A percentile compares a stretch with the other conserved stretches of the same genome.
Conservation (phyloP, 2,329 filamentous ascomycete species). For the Exophiala spinifera region DNA sequence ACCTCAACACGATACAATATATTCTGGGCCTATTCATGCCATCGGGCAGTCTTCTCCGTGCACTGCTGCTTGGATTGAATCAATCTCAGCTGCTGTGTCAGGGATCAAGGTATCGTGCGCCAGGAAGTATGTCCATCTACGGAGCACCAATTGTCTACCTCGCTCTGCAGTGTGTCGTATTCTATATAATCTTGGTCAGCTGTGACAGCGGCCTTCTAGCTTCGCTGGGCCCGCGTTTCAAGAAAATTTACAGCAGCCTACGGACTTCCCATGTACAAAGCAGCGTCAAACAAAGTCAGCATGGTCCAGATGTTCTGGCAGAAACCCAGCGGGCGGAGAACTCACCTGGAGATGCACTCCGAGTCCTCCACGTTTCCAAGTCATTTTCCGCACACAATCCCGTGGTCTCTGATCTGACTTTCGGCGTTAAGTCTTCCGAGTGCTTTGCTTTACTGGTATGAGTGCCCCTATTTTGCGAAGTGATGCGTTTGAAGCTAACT, state of each 20-base stretch:
- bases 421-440: conserved; percentile 39
- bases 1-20: conserved; percentile 20
- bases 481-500: no score
- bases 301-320: conserved; percentile 25
- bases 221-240: neutral
- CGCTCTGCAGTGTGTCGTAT: conserved; percentile 16
- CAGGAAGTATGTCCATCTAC: conserved; percentile 16
- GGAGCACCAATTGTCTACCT: conserved; percentile 24
- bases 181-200: conserved; percentile 16
- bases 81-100: conserved; percentile 19
- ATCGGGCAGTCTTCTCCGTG: conserved; percentile 18
- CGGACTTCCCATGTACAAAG: no score
- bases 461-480: no score
- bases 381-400: conserved; percentile 8
- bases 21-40: conserved; percentile 20
- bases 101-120: neutral
- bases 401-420: conserved; percentile 36
- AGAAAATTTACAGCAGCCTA: no score
- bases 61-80: conserved; percentile 22
- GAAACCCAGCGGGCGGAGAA: conserved; percentile 7
- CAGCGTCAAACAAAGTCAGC: conserved; percentile 36
- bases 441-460: conserved; percentile 31
- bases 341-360: conserved; percentile 11
- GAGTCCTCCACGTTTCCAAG: conserved; percentile 22
- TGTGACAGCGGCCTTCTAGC: conserved; percentile 15